Percentiles rank a stretch among this genome's conserved stretches.
These are phyloP conservation scores for Cucurbitaria berberidis DNA, from an alignment of 2,329 filamentous ascomycete species.

Conservation along the genomic window DNA sequence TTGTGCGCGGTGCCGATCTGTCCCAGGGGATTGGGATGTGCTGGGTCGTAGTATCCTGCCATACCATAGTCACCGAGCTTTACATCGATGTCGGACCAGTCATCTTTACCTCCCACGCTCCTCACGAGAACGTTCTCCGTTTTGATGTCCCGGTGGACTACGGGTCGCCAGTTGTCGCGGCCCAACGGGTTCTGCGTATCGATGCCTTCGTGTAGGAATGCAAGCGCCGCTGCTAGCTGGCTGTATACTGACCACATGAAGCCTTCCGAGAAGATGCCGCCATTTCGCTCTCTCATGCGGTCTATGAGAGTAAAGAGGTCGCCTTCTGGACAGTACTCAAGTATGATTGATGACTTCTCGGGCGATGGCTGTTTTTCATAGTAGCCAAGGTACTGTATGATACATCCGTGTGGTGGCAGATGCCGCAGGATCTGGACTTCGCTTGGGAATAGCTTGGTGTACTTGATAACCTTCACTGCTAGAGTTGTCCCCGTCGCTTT, in stretches of 20 bases:
- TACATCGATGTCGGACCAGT: constrained; percentile 51
- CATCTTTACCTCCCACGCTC: constrained; percentile 10
- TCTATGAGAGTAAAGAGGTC: constrained; percentile 17
- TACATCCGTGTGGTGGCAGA: constrained; percentile 16
- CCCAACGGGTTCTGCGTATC: constrained; percentile 1
- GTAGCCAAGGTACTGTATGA: constrained; percentile 14
- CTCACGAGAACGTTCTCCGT: constrained; percentile 85
- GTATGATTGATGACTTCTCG: constrained; percentile 8
- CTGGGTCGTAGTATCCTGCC: constrained; percentile 61
- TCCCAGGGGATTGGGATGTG: background rate
- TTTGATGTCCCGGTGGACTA: constrained; percentile 95
- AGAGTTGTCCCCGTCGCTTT: constrained; percentile 4
- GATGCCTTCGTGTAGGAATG: constrained; percentile 30
- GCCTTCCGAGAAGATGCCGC: constrained; percentile 11
- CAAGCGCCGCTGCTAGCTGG: constrained; percentile 20
- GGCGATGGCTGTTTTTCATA: constrained; percentile 1
- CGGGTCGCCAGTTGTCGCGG: constrained; percentile 72
- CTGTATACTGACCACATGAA: constrained; percentile 24
- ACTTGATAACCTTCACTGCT: constrained; percentile 19
- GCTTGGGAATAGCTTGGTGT: background rate
- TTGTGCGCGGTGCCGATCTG: constrained; percentile 17
- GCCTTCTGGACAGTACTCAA: constrained; percentile 20
- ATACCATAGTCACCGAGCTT: constrained; percentile 74
- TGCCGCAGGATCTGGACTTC: constrained; percentile 20
- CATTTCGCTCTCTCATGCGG: background rate